Evolutionary conservation across 192 early-diverging fungal species (phyloP).

Genomic region (Coemansia sp.): DNA sequence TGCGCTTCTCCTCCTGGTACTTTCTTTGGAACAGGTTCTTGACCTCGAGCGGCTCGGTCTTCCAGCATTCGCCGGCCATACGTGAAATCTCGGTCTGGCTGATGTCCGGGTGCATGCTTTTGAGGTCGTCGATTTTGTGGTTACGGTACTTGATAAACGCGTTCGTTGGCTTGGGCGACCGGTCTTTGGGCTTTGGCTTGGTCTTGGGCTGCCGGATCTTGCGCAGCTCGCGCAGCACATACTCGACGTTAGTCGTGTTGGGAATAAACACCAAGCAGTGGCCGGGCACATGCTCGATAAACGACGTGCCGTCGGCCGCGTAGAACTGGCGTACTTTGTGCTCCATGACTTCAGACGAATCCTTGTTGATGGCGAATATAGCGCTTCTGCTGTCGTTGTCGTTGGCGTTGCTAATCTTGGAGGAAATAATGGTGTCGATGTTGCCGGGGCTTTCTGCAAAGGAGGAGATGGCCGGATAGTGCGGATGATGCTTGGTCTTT

Average conservation of each 20-base stretch:
- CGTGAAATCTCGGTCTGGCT: conserved; percentile 57
- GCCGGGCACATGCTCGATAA: conserved; percentile 54
- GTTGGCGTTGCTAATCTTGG: conserved; percentile 7
- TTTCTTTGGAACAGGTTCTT: conserved; percentile 33
- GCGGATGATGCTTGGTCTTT: conserved; percentile 15
- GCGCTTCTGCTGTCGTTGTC: conserved; percentile 1
- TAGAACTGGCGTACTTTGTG: conserved; percentile 49
- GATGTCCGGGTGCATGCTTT: conserved; percentile 41
- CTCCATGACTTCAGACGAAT: conserved; percentile 25
- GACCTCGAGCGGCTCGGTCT: conserved; percentile 31
- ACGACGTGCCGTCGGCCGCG: conserved; percentile 36
- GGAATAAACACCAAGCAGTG: conserved; percentile 55
- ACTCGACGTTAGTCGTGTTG: conserved; percentile 27
- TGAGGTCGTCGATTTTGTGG: conserved; percentile 51
- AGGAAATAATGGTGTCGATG: conserved; percentile 5
- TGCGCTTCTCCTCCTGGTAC: conserved; percentile 50
- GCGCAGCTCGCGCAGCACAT: conserved; percentile 38
- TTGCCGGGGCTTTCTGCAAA: conserved; percentile 1
- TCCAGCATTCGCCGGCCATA: conserved; percentile 54
- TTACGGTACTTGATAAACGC: conserved; percentile 57
- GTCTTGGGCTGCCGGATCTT: conserved; percentile 32
- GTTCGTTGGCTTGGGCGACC: conserved; percentile 49
- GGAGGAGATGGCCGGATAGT: neutral
- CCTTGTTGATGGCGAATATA: conserved; percentile 19
- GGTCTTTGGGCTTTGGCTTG: conserved; percentile 29